phyloP scores from a whole-genome alignment of 345 rosid species.

The Heritiera littoralis region DNA sequence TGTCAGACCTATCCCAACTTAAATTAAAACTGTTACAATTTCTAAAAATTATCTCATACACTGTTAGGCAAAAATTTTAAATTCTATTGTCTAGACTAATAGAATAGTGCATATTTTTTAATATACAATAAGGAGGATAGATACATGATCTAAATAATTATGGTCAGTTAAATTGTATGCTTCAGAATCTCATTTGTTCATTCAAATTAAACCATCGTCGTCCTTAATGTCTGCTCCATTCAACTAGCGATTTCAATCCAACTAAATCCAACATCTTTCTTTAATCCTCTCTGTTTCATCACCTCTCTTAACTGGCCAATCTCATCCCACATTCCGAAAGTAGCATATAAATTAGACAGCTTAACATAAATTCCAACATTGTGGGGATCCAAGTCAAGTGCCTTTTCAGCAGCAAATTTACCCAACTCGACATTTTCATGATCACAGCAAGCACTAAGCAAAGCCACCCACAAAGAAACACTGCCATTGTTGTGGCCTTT shows the following conservation, averaged over 20 bases:
- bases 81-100: no score
- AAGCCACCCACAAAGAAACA: constrained; percentile 59
- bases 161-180: background rate
- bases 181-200: background rate
- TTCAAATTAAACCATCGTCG: background rate
- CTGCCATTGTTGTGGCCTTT: constrained; percentile 32
- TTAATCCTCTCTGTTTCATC: constrained; percentile 41
- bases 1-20: no score
- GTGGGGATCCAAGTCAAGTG: constrained; percentile 52
- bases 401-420: constrained; percentile 50
- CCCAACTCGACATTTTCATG: constrained; percentile 51
- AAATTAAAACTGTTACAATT: no score
- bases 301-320: constrained; percentile 40
- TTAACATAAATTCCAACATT: constrained; percentile 45
- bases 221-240: constrained; percentile 9
- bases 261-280: constrained; percentile 54
- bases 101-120: no score
- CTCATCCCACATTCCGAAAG: constrained; percentile 54
- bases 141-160: background rate
- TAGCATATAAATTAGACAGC: constrained; percentile 58
- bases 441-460: constrained; percentile 50
- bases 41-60: no score
- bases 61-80: no score
- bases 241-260: constrained; percentile 46
- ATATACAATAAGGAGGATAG: background rate